These are phyloP conservation scores for Heterobasidion annosum DNA, from an alignment of 1,284 basidiomycete genomes.

Conservation along the genomic window DNA sequence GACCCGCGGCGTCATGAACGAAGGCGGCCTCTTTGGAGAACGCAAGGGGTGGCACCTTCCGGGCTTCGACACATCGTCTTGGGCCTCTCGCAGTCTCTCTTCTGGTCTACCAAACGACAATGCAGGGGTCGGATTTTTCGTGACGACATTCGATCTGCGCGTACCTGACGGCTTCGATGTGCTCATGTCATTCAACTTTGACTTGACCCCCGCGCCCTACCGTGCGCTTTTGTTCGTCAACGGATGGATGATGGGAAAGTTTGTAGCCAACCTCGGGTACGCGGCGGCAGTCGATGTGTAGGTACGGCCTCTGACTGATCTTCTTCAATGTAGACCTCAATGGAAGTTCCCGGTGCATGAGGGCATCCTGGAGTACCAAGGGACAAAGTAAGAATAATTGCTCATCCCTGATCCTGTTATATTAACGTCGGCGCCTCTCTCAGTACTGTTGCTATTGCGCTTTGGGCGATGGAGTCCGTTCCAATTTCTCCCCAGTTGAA, in stretches of 20 bases:
- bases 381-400: slow-evolving; percentile 48
- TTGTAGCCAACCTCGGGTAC: slow-evolving; percentile 62
- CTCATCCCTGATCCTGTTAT: neutral
- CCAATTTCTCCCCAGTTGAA: slow-evolving; percentile 42
- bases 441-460: slow-evolving; percentile 63
- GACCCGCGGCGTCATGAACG: slow-evolving; percentile 62
- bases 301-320: neutral
- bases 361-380: slow-evolving; percentile 65
- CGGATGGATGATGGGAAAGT: slow-evolving; percentile 83
- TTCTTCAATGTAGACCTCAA: slow-evolving; percentile 41
- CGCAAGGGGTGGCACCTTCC: slow-evolving; percentile 79
- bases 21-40: slow-evolving; percentile 75
- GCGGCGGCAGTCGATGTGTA: slow-evolving; percentile 8
- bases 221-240: slow-evolving; percentile 70
- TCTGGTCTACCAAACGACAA: slow-evolving; percentile 43
- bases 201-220: slow-evolving; percentile 37
- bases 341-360: slow-evolving; percentile 70
- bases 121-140: slow-evolving; percentile 74
- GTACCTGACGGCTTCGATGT: slow-evolving; percentile 54
- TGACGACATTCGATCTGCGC: slow-evolving; percentile 57
- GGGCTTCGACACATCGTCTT: slow-evolving; percentile 54
- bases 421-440: neutral
- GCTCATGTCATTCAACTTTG: slow-evolving; percentile 62
- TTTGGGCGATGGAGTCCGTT: slow-evolving; percentile 55
- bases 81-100: slow-evolving; percentile 44